Evolutionary conservation across 352 stramenopile species (phyloP), one percentile per base, ranked within the genome.

Genomic region (Phytophthora quininea): DNA sequence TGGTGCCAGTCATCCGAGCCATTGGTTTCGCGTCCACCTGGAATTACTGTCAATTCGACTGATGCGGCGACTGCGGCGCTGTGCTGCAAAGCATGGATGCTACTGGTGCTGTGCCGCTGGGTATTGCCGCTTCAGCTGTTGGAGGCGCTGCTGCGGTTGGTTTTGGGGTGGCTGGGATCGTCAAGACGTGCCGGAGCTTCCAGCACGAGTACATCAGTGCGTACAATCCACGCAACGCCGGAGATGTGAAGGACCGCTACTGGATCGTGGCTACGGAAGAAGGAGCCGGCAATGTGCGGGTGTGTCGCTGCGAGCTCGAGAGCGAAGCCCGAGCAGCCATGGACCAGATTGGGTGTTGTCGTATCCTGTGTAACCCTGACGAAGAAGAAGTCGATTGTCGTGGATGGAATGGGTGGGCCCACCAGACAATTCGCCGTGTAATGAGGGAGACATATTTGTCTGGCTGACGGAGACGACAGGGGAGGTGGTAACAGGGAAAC

Each of bases 51-150:
- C n/a, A n/a, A n/a, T n/a, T n/a, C n/a, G n/a, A n/a, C n/a, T n/a
- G n/a, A n/a, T n/a, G n/a, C n/a, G n/a, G n/a, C n/a, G n/a, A n/a
- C n/a, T n/a, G n/a, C n/a, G n/a, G n/a, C n/a, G n/a, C n/a, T 2
- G 70, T 77, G 11, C 31, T 84, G 31, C 80, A 88, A 46, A 82
- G 71, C 32, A 76, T 86, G 40, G 78, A 76, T 2, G 76, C 76
- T 3, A 57, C 67, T 2, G 57, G 37, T 19, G 58, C 38, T 8
- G 37, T 50, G 38, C 54, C 54, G 15, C 3, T 51, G n/a, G 52
- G 35, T 37, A 33, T 58, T 48, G 52, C 52, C 4, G 52, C 52
- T 2, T 10, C 52, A 27, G 19, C 19, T 1, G 33, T 8, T 51
- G 47, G 4, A 62, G 32, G 9, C n/a, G 50, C 50, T 24, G 50